A percentile compares a stretch with the other conserved stretches of the same genome.
Conservation (phyloP, 2,329 filamentous ascomycete genomes). For the Paraphaeosphaeria minitans region DNA sequence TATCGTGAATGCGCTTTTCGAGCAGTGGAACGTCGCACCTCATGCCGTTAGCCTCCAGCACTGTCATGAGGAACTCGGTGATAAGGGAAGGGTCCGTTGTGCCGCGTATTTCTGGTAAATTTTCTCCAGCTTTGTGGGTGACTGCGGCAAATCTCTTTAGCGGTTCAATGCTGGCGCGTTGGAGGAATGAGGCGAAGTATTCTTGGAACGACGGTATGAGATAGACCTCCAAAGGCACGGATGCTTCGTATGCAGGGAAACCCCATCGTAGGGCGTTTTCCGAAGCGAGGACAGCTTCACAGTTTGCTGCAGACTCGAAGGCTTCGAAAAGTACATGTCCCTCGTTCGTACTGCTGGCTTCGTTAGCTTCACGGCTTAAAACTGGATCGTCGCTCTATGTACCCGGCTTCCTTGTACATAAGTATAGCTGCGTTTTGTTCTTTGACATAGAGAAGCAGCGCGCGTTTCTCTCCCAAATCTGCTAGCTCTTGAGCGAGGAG, state of each 20-base stretch:
- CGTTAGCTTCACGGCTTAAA: background rate
- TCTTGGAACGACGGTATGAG: conserved; percentile 52
- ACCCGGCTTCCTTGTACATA: conserved; percentile 44
- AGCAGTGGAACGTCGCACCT: conserved; percentile 47
- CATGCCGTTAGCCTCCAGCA: conserved; percentile 62
- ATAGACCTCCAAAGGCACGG: conserved; percentile 51
- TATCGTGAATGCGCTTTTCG: conserved; percentile 66
- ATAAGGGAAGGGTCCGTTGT: conserved; percentile 63
- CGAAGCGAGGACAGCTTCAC: conserved; percentile 58
- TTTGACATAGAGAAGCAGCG: conserved; percentile 52
- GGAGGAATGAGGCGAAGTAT: conserved; percentile 58
- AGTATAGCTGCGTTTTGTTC: conserved; percentile 58
- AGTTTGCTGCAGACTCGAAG: conserved; percentile 64
- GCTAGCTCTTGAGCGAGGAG: conserved; percentile 27
- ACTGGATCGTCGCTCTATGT: conserved; percentile 17
- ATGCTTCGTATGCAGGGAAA: conserved; percentile 63
- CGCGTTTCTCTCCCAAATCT: conserved; percentile 19
- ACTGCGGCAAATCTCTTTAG: conserved; percentile 60
- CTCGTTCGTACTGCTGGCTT: conserved; percentile 3
- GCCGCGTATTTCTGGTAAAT: conserved; percentile 62
- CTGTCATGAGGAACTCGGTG: conserved; percentile 63
- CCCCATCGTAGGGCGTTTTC: conserved; percentile 61
- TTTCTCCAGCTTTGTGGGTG: conserved; percentile 57
- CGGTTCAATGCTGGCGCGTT: conserved; percentile 60
- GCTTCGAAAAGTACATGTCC: conserved; percentile 58